A percentile compares a stretch with the other conserved stretches of the same genome.
These are phyloP conservation scores for Psilocybe cubensis DNA, from an alignment of 768 basidiomycete genomes.

Conservation along the genomic window DNA sequence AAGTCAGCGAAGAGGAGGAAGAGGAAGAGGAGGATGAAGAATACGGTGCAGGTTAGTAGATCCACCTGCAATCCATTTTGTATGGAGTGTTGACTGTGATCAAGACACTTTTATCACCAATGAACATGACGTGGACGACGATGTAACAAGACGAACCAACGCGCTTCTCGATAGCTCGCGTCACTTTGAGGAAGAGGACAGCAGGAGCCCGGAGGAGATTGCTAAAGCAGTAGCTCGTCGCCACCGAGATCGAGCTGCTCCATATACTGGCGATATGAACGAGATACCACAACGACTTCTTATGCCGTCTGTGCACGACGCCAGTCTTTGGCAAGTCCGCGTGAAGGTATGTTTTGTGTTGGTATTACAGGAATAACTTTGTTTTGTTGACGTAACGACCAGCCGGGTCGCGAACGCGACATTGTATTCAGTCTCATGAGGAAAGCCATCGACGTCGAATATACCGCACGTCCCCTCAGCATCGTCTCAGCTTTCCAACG, in stretches of 20 bases:
- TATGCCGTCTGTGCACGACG: slow-evolving; percentile 97
- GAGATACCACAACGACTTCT: slow-evolving; percentile 90
- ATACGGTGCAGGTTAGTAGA: slow-evolving; percentile 52
- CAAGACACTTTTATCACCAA: slow-evolving; percentile 76
- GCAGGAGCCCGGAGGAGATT: slow-evolving; percentile 82
- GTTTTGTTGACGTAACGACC: background rate
- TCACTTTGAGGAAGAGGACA: slow-evolving; percentile 68
- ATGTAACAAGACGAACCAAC: slow-evolving; percentile 60
- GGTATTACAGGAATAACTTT: background rate
- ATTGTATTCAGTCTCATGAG: slow-evolving; percentile 95
- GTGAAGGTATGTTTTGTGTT: slow-evolving; percentile 68
- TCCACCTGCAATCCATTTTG: slow-evolving; percentile 2
- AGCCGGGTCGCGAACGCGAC: slow-evolving; percentile 93
- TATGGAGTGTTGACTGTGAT: slow-evolving; percentile 5
- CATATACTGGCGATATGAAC: slow-evolving; percentile 91
- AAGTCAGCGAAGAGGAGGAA: slow-evolving; percentile 96
- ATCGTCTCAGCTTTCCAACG: slow-evolving; percentile 95
- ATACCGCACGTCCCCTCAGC: slow-evolving; percentile 74
- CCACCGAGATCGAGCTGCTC: slow-evolving; percentile 67
- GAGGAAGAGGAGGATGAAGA: slow-evolving; percentile 88
- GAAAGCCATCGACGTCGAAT: slow-evolving; percentile 86
- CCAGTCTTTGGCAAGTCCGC: slow-evolving; percentile 93
- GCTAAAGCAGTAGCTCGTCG: slow-evolving; percentile 82
- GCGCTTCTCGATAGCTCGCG: slow-evolving; percentile 69
- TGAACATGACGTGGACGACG: slow-evolving; percentile 68